Percentiles rank a stretch among this genome's conserved stretches.
Conservation (phyloP, 495 filamentous ascomycete species). For the Pyrenopolyporus hunteri region DNA sequence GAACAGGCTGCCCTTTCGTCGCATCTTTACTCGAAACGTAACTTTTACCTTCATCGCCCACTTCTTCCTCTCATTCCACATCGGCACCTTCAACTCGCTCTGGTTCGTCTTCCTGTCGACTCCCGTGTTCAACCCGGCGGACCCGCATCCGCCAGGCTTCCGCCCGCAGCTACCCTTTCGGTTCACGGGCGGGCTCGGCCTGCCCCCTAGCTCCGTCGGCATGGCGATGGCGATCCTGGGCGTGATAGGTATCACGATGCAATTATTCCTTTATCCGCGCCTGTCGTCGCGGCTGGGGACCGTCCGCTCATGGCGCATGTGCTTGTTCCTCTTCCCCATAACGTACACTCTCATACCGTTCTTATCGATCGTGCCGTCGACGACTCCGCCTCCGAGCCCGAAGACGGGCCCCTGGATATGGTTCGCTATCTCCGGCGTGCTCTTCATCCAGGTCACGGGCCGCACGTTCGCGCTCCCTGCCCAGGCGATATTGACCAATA, state of each 20-base stretch:
- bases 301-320: slow-evolving; percentile 68
- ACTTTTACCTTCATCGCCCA: slow-evolving; percentile 66
- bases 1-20: slow-evolving; percentile 66
- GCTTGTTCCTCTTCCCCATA: slow-evolving; percentile 73
- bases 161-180: slow-evolving; percentile 61
- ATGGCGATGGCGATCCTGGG: slow-evolving; percentile 81
- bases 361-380: slow-evolving; percentile 70
- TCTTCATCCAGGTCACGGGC: slow-evolving; percentile 75
- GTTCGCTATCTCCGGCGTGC: slow-evolving; percentile 68
- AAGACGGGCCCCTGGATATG: slow-evolving; percentile 72
- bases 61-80: slow-evolving; percentile 74
- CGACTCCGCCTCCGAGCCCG: slow-evolving; percentile 61
- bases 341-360: slow-evolving; percentile 76
- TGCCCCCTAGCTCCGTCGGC: slow-evolving; percentile 76
- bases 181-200: slow-evolving; percentile 82
- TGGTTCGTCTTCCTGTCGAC: slow-evolving; percentile 88
- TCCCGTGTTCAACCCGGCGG: slow-evolving; percentile 64
- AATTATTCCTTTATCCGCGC: slow-evolving; percentile 76
- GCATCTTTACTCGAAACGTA: slow-evolving; percentile 83
- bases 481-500: slow-evolving; percentile 80
- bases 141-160: slow-evolving; percentile 43
- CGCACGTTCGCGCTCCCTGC: slow-evolving; percentile 84
- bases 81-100: slow-evolving; percentile 82
- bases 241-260: slow-evolving; percentile 74
- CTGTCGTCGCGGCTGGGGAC: slow-evolving; percentile 73